Base-by-base conservation (phyloP, 73 alveolate species). In the Uronychia binucleata region DNA sequence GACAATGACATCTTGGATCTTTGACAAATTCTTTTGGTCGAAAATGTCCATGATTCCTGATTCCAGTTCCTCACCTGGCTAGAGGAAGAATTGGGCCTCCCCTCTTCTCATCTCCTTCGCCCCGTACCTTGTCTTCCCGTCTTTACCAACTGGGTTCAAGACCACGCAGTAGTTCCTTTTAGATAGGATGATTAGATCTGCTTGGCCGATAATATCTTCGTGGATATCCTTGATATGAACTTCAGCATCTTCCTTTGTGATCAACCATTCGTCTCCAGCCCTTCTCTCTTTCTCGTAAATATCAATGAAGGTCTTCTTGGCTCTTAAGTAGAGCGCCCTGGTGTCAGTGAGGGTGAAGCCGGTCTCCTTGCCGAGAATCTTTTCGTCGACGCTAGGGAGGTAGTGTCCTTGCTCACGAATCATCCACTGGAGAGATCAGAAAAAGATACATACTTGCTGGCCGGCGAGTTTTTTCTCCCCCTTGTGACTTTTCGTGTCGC, bases 261-360 rank as follows among this genome's bases (percentile, higher is more conserved):
- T 57, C 1, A 92, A 82, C 95, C 97, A 92, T 59, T 92, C 94
- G 34, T 92, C 92, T 32, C 97, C 97, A 0, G 97, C 96, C 74
- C 77, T 85, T 80, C 97, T 89, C 29, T 92, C 82, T 1, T 29
- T 34, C 1, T 78, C 84, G 78, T 92, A 90, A 33, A 57, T 58
- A 77, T 92, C 97, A 5, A 30, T 80, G 85, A 86, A 85, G 27
- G 75, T 80, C 32, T 90, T 84, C 1, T 46, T 75, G 28, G 97
- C 97, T 59, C 95, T 59, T 0, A 92, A 28, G 34, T 88, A 91
- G 57, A 92, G 80, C 29, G 93, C 90, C 25, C 33, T 57, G 67
- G 85, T 74, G 75, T 92, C 97, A 67, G 92, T 92, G 13, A 92
- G 90, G 19, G 88, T 94, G 0, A 59, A 60, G 30, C 94, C 94